Evolutionary conservation across 768 basidiomycete species (phyloP).

Genomic region (Xerocomus brunneocitrinus): DNA sequence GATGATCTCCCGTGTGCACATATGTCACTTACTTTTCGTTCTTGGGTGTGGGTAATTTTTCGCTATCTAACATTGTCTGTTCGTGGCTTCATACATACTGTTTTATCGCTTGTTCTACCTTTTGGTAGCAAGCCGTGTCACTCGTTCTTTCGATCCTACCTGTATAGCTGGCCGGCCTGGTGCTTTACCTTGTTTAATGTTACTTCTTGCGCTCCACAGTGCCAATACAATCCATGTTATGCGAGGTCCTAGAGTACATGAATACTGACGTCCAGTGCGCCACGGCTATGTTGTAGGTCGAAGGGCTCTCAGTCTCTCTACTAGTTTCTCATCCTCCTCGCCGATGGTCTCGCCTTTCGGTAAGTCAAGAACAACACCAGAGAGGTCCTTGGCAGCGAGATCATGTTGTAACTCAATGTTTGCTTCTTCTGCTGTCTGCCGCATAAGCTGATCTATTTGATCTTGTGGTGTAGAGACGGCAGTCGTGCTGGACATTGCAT

Average conservation of each 20-base stretch:
- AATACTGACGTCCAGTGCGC: neutral
- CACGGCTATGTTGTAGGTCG: constrained; percentile 60
- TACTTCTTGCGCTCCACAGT: neutral
- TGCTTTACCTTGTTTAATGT: constrained; percentile 11
- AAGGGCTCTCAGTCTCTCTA: constrained; percentile 83
- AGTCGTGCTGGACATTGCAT: constrained; percentile 89
- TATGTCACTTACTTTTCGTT: constrained; percentile 3
- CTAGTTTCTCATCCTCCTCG: constrained; percentile 79
- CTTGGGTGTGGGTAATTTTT: constrained; percentile 26
- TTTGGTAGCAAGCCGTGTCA: constrained; percentile 10
- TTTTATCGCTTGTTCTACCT: constrained; percentile 17
- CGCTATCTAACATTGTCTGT: constrained; percentile 16
- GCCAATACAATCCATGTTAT: neutral
- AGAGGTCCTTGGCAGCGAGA: constrained; percentile 60
- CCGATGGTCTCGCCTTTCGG: constrained; percentile 48
- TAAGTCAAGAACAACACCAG: constrained; percentile 53
- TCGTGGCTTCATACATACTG: constrained; percentile 10
- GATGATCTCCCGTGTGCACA: constrained; percentile 5
- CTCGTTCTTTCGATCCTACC: constrained; percentile 9
- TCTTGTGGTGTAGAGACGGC: constrained; percentile 94
- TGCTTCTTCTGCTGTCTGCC: constrained; percentile 94
- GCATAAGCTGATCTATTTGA: constrained; percentile 88
- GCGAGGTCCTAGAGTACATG: constrained; percentile 9
- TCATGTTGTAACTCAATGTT: constrained; percentile 94
- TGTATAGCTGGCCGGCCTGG: constrained; percentile 4